Evolutionary conservation across 768 basidiomycete genomes (phyloP), one percentile per base, ranked within the genome.

Genomic region (Clitopilus hobsonii): DNA sequence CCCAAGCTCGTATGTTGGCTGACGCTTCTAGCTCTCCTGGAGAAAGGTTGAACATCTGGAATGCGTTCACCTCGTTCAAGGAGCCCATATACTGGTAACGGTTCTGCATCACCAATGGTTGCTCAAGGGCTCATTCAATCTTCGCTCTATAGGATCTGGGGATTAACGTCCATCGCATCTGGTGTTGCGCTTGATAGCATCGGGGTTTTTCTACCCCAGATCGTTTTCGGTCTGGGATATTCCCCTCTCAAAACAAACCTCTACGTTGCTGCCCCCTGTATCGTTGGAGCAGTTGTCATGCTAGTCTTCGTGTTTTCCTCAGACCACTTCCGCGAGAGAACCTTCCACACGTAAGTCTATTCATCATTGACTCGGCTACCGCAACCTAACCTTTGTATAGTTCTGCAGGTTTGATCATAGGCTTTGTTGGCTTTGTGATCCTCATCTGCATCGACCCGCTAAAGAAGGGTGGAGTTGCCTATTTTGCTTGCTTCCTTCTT

Each of bases 401-500:
- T 54, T 77, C 75, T 49, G 72, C 75, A 52, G 71, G 76, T 3
- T 62, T 79, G 27, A 65, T 66, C 20, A 72, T 67, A 20, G 73
- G 64, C 16, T 52, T 79, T 4, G 51, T 69, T n/a, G 76, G 77
- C 2, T 79, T 79, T 59, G 66, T 77, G 30, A 63, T 77, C 38
- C 71, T 82, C 18, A 77, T 75, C 5, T 71, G 69, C 16, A 77
- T 80, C 38, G 68, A 81, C 50, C 67, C 71, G 2, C 47, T 74
- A 28, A 60, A 62, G 18, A 64, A 77, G 55, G 70, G 71, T 38
- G 64, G 69, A 38, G 69, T 75, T 13, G 79, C 78, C 18, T 82
- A 82, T 63, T 81, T 83, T 60, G 80, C 81, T 8, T 78, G 76
- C 55, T 83, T 83, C 68, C 60, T 83, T 52, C 64, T 83, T 48